Evolutionary conservation across 345 rosid species (phyloP).

Genomic region (Rubroshorea leprosula): DNA sequence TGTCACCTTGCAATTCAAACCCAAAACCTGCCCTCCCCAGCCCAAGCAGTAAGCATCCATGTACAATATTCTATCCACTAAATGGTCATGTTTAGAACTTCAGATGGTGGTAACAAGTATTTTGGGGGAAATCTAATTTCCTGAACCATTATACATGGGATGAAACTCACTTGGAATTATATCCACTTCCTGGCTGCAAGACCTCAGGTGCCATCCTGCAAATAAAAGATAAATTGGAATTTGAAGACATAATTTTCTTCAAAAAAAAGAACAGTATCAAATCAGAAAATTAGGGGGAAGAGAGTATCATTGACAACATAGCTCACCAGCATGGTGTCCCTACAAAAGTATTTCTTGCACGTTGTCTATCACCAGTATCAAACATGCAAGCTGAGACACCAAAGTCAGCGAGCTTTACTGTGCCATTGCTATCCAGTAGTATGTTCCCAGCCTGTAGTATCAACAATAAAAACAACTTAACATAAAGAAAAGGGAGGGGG

Average conservation of each 20-base stretch:
- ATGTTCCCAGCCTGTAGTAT: conserved; percentile 88
- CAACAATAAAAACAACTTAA: conserved; percentile 8
- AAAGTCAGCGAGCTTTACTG: conserved; percentile 92
- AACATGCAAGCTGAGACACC: conserved; percentile 99
- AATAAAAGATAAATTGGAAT: conserved; percentile 16
- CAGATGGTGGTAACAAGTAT: not conserved
- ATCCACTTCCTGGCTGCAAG: conserved; percentile 96
- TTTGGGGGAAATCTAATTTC: not conserved
- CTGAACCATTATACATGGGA: not conserved
- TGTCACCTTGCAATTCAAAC: conserved; percentile 1
- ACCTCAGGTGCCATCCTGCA: conserved; percentile 99
- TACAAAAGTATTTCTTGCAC: conserved; percentile 92
- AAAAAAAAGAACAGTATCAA: not conserved
- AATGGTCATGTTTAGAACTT: conserved; percentile 1
- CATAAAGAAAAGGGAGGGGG: not conserved
- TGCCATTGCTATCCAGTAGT: conserved; percentile 74
- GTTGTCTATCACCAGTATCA: conserved; percentile 92
- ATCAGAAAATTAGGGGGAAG: not conserved
- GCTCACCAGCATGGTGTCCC: conserved; percentile 99
- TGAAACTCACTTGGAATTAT: conserved; percentile 83
- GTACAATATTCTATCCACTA: not conserved
- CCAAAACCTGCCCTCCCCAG: not conserved
- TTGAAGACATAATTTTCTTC: not conserved
- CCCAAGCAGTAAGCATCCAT: conserved; percentile 5
- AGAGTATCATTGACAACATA: conserved; percentile 7